Conservation (phyloP, 202 grass and related monocot genomes). For the Elaeis oleifera region DNA sequence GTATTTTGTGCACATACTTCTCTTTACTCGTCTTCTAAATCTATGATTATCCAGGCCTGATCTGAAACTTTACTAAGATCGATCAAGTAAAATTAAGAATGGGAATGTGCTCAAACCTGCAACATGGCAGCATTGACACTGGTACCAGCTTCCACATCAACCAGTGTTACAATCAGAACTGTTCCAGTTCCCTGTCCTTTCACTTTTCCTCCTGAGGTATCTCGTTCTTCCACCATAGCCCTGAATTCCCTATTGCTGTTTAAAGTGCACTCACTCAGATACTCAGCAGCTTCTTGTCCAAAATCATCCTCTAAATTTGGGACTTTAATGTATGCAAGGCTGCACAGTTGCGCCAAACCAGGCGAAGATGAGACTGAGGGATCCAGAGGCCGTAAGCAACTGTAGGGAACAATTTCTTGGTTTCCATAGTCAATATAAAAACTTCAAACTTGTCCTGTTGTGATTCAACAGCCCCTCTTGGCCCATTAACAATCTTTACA, state of each 20-base stretch:
- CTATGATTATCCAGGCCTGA: no score
- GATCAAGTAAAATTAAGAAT: background rate
- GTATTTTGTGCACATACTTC: no score
- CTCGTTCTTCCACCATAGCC: conserved; percentile 89
- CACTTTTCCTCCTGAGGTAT: conserved; percentile 74
- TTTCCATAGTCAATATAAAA: conserved; percentile 95
- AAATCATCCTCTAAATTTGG: conserved; percentile 78
- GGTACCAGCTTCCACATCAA: conserved; percentile 61
- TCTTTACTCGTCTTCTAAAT: no score
- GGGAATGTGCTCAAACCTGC: conserved; percentile 41
- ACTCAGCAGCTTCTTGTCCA: conserved; percentile 85
- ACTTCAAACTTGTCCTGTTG: conserved; percentile 77
- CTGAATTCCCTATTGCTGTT: conserved; percentile 60
- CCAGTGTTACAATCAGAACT: conserved; percentile 63
- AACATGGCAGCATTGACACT: conserved; percentile 98
- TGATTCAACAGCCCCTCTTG: conserved; percentile 69
- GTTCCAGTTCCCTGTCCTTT: conserved; percentile 86
- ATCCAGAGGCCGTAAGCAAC: conserved; percentile 58
- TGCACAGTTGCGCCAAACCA: conserved; percentile 73
- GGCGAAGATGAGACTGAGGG: conserved; percentile 51
- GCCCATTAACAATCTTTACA: conserved; percentile 86
- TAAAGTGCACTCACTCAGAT: conserved; percentile 61
- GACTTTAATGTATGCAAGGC: conserved; percentile 86
- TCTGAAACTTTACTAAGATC: no score
- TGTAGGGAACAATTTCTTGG: conserved; percentile 85